These are phyloP conservation scores for Cylindrotheca fusiformis DNA, from an alignment of 108 stramenopile species.

Conservation along the genomic window DNA sequence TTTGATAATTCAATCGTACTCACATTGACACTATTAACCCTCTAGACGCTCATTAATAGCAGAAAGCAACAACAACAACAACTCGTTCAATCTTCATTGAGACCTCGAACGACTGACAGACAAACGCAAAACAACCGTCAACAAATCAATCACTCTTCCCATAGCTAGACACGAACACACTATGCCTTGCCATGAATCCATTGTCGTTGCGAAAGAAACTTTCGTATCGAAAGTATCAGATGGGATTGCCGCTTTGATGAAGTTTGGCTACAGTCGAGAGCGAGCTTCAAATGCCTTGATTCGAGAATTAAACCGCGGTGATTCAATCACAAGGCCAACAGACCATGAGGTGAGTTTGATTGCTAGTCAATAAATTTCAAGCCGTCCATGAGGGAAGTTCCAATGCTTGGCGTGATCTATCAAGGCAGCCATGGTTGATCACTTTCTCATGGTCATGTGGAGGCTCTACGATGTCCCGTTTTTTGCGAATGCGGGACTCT, in stretches of 20 bases:
- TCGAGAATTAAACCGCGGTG: slow-evolving; percentile 39
- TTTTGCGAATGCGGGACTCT: too few relatives aligned
- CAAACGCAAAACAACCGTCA: background rate
- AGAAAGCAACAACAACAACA: background rate
- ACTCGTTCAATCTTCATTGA: background rate
- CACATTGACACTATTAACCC: too few relatives aligned
- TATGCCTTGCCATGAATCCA: slow-evolving; percentile 10
- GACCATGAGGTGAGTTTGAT: slow-evolving; percentile 67
- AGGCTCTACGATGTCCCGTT: too few relatives aligned
- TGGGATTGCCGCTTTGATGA: slow-evolving; percentile 46
- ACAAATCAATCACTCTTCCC: background rate
- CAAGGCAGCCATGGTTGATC: too few relatives aligned
- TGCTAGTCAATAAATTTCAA: too few relatives aligned
- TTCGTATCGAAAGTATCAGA: slow-evolving; percentile 37
- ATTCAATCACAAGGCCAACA: slow-evolving; percentile 31
- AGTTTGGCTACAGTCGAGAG: slow-evolving; percentile 54
- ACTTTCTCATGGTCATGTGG: too few relatives aligned
- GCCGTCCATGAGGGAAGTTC: too few relatives aligned
- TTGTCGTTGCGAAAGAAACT: slow-evolving; percentile 29
- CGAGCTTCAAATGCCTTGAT: slow-evolving; percentile 45
- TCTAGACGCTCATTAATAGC: background rate
- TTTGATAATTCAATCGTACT: too few relatives aligned
- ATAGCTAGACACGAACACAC: background rate
- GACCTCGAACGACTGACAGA: background rate
- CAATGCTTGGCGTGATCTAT: too few relatives aligned